Base-by-base conservation (phyloP, 164 flowering plant species). In the Vitis vinifera region DNA sequence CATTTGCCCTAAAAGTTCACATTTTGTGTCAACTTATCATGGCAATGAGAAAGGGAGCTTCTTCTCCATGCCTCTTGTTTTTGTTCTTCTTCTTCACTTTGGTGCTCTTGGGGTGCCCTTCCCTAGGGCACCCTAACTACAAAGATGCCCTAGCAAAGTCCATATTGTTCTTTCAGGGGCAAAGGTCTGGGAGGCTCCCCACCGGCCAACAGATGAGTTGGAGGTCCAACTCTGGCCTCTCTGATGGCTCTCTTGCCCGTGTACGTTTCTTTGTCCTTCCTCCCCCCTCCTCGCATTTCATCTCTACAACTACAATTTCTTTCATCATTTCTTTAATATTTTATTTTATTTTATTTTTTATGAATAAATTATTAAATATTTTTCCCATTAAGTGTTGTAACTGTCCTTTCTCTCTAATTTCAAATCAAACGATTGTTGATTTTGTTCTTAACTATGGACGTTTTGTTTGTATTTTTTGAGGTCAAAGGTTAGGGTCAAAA, bases 101-200 rank as follows among this genome's bases (percentile, higher is more conserved):
- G 65, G 56, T 71, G 5, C 8, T 64, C 68, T 19, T 51, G 55
- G 69, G 29, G 49, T 5, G n/a, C 10, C 29, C 51, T 63, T 83
- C 52, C 30, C 62, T 76, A 29, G 86, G 76, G 17, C 79, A 64
- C 59, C 93, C 90, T 0, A 78, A 90, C 69, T 92, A 92, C 75
- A 76, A 62, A 63, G 96, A 89, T 9, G 97, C 97, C 3, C 64
- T 92, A 7, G 83, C 88, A 0, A 92, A 90, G 63, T 86, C 95
- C 60, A 63, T 92, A 9, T 17, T 90, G 65, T 92, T 92, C 76
- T 92, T 92, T 55, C 86, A 89, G 62, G 97, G 97, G 10, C 97
- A 92, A 77, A 82, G 97, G 76, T 92, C 96, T 0, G 96, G 97
- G 19, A 78, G 71, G 69, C 82, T 92, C 53, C 93, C 92, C 17